Base-by-base conservation (phyloP, 2,329 filamentous ascomycete species). In the Penicillium hordei region DNA sequence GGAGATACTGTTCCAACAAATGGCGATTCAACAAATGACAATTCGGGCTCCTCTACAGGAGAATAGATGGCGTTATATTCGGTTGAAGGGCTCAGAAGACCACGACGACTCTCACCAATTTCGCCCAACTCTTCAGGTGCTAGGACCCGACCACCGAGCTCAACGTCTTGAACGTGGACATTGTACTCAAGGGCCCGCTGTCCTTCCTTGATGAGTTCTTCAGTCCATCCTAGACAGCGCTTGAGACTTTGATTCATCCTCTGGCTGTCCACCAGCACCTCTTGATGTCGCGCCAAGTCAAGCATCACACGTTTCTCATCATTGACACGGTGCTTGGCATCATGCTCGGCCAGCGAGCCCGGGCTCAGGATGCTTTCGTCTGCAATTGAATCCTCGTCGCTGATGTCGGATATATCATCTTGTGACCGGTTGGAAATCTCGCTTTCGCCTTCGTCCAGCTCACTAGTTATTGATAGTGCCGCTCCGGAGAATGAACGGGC, bases 191-290 rank as follows among this genome's bases (percentile, higher is more conserved):
- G 82, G 0, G 94, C 94, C 70, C 91, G 93, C 69, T 87, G 89
- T 6, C 89, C 94, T 66, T 97, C 92, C 48, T 85, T 88, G 72
- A 99, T 96, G 44, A 99, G 82, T 61, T 90, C 88, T 70, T 99
- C 93, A 0, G 93, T 95, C 84, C 91, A 93, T 64, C 87, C 87
- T 34, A 97, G 82, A 73, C 94, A 99, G 48, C 91, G 84, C 73
- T 91, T 95, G 45, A 99, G 83, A 72, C 90, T 96, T 72, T 95
- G 90, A 71, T 97, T 97, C 81, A 97, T 92, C 78, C 92, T 95
- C 70, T 97, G 92, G 65, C 89, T 94, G 72, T 96, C 93, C 39
- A 92, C 80, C 9, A 99, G 83, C 1, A 97, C 80, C 69, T 96
- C 89, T 64, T 92, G 90, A 72, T 99, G 94, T 70, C 93, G 93